Conservation (phyloP, 2,329 filamentous ascomycete species). For the Cladosporium sp. region DNA sequence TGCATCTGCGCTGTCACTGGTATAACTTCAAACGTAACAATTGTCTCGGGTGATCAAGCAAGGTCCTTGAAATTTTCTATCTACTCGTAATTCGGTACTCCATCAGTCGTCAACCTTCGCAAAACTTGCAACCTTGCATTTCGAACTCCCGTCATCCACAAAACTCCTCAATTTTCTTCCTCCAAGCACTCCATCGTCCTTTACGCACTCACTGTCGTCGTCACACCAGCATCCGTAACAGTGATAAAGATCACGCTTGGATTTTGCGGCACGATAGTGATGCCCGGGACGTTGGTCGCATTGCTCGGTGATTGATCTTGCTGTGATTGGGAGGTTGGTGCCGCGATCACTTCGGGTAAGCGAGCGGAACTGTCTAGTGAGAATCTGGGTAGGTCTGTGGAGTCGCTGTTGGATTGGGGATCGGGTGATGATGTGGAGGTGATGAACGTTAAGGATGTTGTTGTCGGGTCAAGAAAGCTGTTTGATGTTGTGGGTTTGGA, state of each 20-base stretch:
- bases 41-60: too few species aligned
- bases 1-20: too few species aligned
- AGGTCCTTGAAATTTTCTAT: too few species aligned
- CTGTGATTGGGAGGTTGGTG: neutral
- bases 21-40: too few species aligned
- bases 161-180: too few species aligned
- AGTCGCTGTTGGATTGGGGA: neutral
- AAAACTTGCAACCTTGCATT: too few species aligned
- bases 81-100: too few species aligned
- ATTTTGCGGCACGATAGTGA: constrained; percentile 10
- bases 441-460: neutral
- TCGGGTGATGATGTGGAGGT: neutral
- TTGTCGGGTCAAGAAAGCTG: neutral
- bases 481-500: neutral
- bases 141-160: too few species aligned
- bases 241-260: constrained; percentile 12
- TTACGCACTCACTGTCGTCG: constrained; percentile 14
- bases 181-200: neutral
- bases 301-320: neutral
- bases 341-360: neutral
- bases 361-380: neutral
- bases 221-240: constrained; percentile 11
- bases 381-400: neutral
- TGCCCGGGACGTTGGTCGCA: neutral
- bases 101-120: too few species aligned